These are phyloP conservation scores for Talaromyces nanjingensis DNA, from an alignment of 495 filamentous ascomycete genomes.

Conservation along the genomic window DNA sequence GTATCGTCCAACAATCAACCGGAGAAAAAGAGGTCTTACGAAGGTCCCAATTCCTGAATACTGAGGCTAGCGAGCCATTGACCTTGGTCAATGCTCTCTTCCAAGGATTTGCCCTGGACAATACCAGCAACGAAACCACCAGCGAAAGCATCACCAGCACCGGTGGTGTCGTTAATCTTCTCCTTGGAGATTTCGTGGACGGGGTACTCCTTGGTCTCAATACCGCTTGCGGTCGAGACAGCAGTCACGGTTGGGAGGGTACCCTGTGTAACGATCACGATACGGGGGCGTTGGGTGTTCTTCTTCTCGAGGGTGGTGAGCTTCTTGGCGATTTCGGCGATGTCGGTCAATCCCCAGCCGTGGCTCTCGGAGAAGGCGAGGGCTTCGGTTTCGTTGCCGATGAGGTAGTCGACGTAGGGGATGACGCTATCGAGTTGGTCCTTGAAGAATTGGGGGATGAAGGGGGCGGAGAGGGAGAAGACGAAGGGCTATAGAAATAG, in stretches of 20 bases:
- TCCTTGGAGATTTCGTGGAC: slow-evolving; percentile 68
- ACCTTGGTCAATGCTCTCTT: slow-evolving; percentile 73
- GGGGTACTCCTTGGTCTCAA: slow-evolving; percentile 65
- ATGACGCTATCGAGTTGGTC: slow-evolving; percentile 77
- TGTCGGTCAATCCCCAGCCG: slow-evolving; percentile 59
- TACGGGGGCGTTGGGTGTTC: slow-evolving; percentile 69
- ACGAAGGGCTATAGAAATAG: slow-evolving; percentile 56
- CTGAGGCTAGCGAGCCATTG: slow-evolving; percentile 91
- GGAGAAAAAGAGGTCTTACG: slow-evolving; percentile 53
- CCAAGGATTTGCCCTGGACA: slow-evolving; percentile 72
- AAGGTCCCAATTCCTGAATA: slow-evolving; percentile 90
- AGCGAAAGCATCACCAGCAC: slow-evolving; percentile 93
- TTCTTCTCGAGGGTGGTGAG: slow-evolving; percentile 85
- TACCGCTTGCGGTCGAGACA: slow-evolving; percentile 41
- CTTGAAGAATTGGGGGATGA: slow-evolving; percentile 97
- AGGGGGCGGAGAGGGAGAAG: slow-evolving; percentile 86
- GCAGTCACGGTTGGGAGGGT: slow-evolving; percentile 82
- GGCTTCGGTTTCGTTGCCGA: slow-evolving; percentile 96
- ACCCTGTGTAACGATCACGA: slow-evolving; percentile 90
- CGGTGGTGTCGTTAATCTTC: slow-evolving; percentile 90
- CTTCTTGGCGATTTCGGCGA: slow-evolving; percentile 80
- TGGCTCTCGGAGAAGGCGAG: slow-evolving; percentile 77
- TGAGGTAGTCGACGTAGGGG: slow-evolving; percentile 91
- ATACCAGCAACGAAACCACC: slow-evolving; percentile 89
- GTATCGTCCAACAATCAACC: background rate